Percentiles rank a stretch among this genome's conserved stretches.
phyloP scores from a whole-genome alignment of 1,284 basidiomycete species.

The Termitomyces sp. region DNA sequence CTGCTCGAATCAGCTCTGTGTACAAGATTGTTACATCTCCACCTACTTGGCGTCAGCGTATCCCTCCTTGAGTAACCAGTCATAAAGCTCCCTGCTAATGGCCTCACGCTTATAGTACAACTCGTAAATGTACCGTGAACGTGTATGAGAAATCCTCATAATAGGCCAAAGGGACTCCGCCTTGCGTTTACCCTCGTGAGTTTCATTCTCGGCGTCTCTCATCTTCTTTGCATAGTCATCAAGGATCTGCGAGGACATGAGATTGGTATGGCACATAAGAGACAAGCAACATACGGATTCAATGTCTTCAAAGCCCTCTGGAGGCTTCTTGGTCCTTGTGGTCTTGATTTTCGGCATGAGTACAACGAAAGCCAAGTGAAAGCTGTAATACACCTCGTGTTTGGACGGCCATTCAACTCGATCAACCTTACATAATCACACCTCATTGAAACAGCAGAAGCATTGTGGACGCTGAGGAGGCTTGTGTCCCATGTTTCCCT shows the following conservation, averaged over 20 bases:
- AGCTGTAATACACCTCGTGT: no score
- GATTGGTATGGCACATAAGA: neutral
- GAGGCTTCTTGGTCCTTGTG: conserved; percentile 89
- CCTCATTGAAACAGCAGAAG: conserved; percentile 15
- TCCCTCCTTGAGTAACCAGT: conserved; percentile 97
- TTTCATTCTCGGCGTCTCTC: conserved; percentile 96
- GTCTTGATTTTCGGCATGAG: conserved; percentile 95
- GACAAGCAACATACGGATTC: conserved; percentile 52
- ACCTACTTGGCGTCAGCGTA: conserved; percentile 96
- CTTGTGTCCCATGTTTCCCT: conserved; percentile 13
- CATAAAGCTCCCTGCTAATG: conserved; percentile 90
- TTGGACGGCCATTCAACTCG: conserved; percentile 7
- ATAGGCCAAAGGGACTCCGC: conserved; percentile 98
- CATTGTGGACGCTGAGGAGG: conserved; percentile 6
- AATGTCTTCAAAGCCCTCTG: conserved; percentile 97
- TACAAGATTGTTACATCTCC: neutral
- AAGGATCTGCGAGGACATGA: conserved; percentile 57
- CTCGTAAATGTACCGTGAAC: conserved; percentile 96
- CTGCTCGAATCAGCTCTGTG: conserved; percentile 37
- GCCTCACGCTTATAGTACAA: conserved; percentile 98
- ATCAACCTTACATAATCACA: conserved; percentile 16
- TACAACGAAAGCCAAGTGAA: neutral
- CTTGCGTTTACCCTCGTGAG: conserved; percentile 96
- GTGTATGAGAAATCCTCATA: conserved; percentile 94
- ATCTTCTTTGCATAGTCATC: conserved; percentile 96